A percentile compares a stretch with the other conserved stretches of the same genome.
Evolutionary conservation across 345 rosid species (phyloP).

Genomic region (Rhizophora mangle): DNA sequence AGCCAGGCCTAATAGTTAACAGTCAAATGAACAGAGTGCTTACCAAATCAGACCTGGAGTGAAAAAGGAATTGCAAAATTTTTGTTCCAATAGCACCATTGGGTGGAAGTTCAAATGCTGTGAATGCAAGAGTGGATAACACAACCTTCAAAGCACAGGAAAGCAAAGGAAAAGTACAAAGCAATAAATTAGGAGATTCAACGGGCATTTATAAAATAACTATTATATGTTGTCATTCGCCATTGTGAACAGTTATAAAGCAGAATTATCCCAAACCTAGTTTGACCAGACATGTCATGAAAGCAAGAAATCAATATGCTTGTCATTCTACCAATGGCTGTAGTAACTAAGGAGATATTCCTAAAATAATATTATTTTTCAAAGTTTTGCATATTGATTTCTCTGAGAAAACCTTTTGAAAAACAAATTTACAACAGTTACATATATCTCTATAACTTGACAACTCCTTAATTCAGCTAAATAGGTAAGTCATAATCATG

Average conservation of each 20-base stretch:
- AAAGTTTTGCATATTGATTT: no score
- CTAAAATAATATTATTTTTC: no score
- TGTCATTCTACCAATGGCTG: no score
- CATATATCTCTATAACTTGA: no score
- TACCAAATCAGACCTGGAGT: constrained; percentile 89
- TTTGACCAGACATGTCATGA: no score
- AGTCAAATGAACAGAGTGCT: constrained; percentile 15
- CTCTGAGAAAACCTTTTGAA: no score
- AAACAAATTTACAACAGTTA: no score
- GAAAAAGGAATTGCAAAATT: constrained; percentile 85
- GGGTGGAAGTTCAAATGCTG: constrained; percentile 99
- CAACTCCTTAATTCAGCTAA: no score
- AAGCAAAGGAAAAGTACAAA: constrained; percentile 16
- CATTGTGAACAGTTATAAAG: neutral
- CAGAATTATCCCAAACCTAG: neutral
- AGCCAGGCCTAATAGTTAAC: no score
- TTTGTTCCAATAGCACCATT: constrained; percentile 90
- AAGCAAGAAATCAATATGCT: no score
- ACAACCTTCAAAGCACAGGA: constrained; percentile 58
- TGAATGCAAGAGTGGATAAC: constrained; percentile 85
- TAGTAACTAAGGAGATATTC: no score
- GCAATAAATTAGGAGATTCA: constrained; percentile 2
- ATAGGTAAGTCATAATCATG: no score
- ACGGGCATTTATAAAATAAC: neutral
- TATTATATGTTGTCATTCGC: neutral